Evolutionary conservation across 495 filamentous ascomycete genomes (phyloP), one percentile per base, ranked within the genome.

Genomic region (Penicillium argentinense): DNA sequence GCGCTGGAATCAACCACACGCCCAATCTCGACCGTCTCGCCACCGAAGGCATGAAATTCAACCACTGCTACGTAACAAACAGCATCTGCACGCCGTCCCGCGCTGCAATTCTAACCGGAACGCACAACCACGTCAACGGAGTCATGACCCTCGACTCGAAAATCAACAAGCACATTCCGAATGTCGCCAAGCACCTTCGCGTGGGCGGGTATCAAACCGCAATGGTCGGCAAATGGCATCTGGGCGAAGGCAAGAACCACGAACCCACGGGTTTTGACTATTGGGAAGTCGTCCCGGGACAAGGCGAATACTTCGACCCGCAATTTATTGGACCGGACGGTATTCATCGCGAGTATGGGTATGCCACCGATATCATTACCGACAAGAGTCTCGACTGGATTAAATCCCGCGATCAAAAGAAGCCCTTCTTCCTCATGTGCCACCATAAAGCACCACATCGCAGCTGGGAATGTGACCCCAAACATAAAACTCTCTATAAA

Each of bases 371-470:
- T 28, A 68, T 71, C 47, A 73, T 73, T 30, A 71, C 68, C 7
- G 63, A 75, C 30, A 71, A 68, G 45, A 60, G 56, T 43, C 39
- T 75, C 0, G 36, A 66, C 18, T 75, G 54, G 39, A 64, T 73
- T n/a, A 54, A 64, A 26, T 16, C 45, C 9, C 47, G 62, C 0
- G 66, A 65, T 37, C 46, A 37, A 0, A 38, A 45, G 1, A 64
- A 63, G 51, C 71, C 71, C 1, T 74, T 74, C 54, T 74, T 74
- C 43, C 34, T 71, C n/a, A 74, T 74, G 71, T 74, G 69, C 40
- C 71, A 74, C 28, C 71, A 74, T 38, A 74, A 74, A 38, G 71
- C 71, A 3, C 71, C 71, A 9, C 71, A 74, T 39, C 59, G 69
- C 17, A 62, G 57, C 39, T 74, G 69, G 71, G 71, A 74, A 45